Conservation (phyloP, 169 alveolate species). For the Cryptosporidium andersoni region DNA sequence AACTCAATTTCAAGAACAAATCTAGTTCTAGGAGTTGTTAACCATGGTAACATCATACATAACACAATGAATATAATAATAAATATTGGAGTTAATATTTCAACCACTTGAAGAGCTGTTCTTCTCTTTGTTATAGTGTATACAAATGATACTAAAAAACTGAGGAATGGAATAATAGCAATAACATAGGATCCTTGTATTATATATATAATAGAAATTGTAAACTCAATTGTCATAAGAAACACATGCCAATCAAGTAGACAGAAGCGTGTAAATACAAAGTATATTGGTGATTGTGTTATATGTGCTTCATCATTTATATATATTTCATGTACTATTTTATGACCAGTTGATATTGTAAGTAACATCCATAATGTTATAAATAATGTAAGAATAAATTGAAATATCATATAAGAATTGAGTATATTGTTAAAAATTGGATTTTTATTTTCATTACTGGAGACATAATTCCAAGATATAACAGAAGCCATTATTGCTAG, state of each 20-base stretch:
- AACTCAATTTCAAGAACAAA: conserved; percentile 26
- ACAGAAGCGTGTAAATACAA: conserved; percentile 18
- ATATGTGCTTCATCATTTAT: conserved; percentile 8
- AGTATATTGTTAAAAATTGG: conserved; percentile 29
- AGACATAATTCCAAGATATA: conserved; percentile 25
- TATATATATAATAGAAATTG: conserved; percentile 25
- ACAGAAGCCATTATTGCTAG: not conserved
- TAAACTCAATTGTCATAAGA: conserved; percentile 47
- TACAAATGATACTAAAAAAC: conserved; percentile 20
- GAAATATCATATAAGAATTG: conserved; percentile 28
- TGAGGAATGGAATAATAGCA: conserved; percentile 44
- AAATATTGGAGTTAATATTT: conserved; percentile 28
- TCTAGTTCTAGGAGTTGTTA: conserved; percentile 33
- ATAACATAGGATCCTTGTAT: conserved; percentile 36
- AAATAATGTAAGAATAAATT: conserved; percentile 23
- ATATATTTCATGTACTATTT: conserved; percentile 22
- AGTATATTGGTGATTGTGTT: conserved; percentile 17
- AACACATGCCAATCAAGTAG: conserved; percentile 34
- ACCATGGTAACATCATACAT: conserved; percentile 39
- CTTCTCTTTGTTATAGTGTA: conserved; percentile 35
- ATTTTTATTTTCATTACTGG: conserved; percentile 5
- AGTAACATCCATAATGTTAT: conserved; percentile 39
- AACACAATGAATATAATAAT: conserved; percentile 41
- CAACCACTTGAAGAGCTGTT: conserved; percentile 27
- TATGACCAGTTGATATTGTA: conserved; percentile 28